Evolutionary conservation across 495 filamentous ascomycete species (phyloP), one percentile per base, ranked within the genome.

Genomic region (Apiosordaria backusii): DNA sequence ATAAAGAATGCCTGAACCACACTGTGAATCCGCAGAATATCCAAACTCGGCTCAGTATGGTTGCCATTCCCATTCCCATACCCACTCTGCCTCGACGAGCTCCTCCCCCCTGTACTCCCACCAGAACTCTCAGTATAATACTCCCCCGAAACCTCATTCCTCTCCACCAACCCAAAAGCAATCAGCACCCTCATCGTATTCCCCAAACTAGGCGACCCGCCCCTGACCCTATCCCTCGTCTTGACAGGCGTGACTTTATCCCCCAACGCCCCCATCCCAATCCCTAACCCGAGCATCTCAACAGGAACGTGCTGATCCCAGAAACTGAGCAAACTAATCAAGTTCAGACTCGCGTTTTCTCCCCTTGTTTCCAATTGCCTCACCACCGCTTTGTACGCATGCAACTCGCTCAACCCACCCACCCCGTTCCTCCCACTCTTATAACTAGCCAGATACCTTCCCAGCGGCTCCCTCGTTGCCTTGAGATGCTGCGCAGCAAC

Each of bases 1-100:
- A 89, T 84, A 65, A 90, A 92, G 62, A 93, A 92, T 0, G 85
- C 88, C 71, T 94, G 92, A 5, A 93, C 89, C 1, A 94, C 90
- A 35, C 85, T 88, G 72, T 93, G 90, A 53, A 94, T 82, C 35
- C 89, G 87, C 35, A 94, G 81, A 40, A 92, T 83, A 61, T 93
- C 91, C 22, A 92, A 83, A 50, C 82, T 81, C 18, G 22, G n/a
- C 57, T 18, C 24, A 23, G n/a, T n/a, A n/a, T n/a, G n/a, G n/a
- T n/a, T n/a, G n/a, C n/a, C n/a, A n/a, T n/a, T n/a, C 5, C 35
- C 35, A 45, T 13, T 45, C 5, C 35, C 27, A 29, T 29, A 29
- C 27, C 27, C 35, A 45, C 35, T 45, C 35, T 45, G 35, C 35
- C 35, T 7, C 35, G 35, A 45, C 6, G 35, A 45, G 35, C 35